Evolutionary conservation across 768 basidiomycete genomes (phyloP), one percentile per base, ranked within the genome.

Genomic region (Trametes villosa): DNA sequence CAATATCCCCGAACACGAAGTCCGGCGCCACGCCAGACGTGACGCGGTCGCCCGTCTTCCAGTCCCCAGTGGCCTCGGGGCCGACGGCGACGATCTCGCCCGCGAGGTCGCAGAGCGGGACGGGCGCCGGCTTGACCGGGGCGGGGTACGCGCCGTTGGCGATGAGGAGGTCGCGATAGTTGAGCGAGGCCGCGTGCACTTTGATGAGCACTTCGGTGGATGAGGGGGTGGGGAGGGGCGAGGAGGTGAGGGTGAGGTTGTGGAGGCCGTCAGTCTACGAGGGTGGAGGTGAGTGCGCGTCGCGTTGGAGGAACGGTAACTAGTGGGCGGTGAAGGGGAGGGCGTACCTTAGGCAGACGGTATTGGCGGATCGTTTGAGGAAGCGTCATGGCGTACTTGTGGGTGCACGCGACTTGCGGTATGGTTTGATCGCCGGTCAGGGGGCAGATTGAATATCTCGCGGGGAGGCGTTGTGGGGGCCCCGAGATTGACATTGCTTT

Each of bases 101-200:
- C 18, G 85, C 83, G 71, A 80, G 78, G 65, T 87, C 85, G 0
- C 86, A 79, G 64, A 68, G 49, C 6, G 67, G 68, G 15, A 69
- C 63, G 33, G 70, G 59, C 26, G 75, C 64, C 29, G 56, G 46
- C 60, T 71, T 73, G 71, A 41, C 51, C 76, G 80, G 65, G 60
- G 34, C 63, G 60, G 76, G 72, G 67, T 83, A 85, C 4, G 30
- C 27, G 7, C 77, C 79, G 9, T 44, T 71, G 15, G 79, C 70
- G 20, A 86, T 70, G 15, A 72, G 42, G 9, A 85, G 70, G 65
- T 87, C 85, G 42, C 85, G 81, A 63, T 75, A 87, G 65, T 70
- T 81, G 9, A 86, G 72, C 33, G 85, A 86, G 17, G 84, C 83
- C 0, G 84, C 82, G 56, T 82, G 80, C 11, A 83, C 73, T 65